Conservation (phyloP, 2,329 filamentous ascomycete species). For the Arthrobotrys megalospora region DNA sequence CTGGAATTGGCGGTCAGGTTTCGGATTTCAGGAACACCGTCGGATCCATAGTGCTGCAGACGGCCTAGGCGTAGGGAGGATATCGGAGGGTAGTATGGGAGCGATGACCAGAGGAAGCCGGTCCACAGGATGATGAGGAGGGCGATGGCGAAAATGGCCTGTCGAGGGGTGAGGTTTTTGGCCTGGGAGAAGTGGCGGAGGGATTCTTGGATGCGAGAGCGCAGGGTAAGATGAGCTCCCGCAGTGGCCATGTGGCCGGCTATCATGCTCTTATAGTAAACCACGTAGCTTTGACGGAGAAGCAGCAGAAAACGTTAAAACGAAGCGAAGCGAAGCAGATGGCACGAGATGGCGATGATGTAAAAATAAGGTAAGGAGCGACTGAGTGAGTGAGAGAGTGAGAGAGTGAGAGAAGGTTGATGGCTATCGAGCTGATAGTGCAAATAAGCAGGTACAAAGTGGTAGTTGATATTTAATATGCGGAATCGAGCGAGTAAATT, state of each 20-base stretch:
- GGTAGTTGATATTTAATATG: too few species aligned
- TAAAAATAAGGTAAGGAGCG: conserved; percentile 3
- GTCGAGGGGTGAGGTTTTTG: conserved; percentile 56
- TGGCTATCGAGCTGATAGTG: neutral
- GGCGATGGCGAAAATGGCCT: conserved; percentile 43
- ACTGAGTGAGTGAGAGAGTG: conserved; percentile 1
- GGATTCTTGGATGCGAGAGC: conserved; percentile 13
- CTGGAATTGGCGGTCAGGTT: conserved; percentile 40
- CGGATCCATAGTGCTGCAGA: conserved; percentile 46
- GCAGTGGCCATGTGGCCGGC: conserved; percentile 18
- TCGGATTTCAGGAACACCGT: conserved; percentile 43
- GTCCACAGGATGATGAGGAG: conserved; percentile 49
- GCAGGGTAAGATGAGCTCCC: conserved; percentile 26
- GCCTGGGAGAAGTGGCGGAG: conserved; percentile 43
- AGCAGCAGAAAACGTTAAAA: neutral
- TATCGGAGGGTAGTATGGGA: conserved; percentile 29
- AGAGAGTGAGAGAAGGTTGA: neutral
- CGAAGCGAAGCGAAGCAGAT: neutral
- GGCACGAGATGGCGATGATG: neutral
- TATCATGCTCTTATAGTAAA: conserved; percentile 3
- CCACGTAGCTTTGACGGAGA: neutral
- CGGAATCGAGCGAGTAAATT: too few species aligned
- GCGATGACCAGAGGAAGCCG: conserved; percentile 44
- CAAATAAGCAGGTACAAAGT: neutral
- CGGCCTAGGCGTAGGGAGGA: conserved; percentile 54